Evolutionary conservation across 2,329 filamentous ascomycete genomes (phyloP), one percentile per base, ranked within the genome.

Genomic region (Pseudocercospora fuligena): DNA sequence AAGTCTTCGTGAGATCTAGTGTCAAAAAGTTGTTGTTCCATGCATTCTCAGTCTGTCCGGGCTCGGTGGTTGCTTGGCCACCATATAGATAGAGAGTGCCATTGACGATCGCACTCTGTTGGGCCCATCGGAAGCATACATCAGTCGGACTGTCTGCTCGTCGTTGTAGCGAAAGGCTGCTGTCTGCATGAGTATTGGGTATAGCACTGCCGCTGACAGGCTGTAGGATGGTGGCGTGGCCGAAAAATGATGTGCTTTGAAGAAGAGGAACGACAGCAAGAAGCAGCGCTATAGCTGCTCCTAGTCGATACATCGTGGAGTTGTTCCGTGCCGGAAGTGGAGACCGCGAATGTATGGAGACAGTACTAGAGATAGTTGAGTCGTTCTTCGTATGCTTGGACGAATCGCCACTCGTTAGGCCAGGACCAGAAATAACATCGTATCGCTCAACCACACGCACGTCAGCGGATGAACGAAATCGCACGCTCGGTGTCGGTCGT

Each of bases 21-120:
- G 85, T 85, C 27, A 93, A 79, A 72, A 94, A 90, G 76, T 93
- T 83, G 73, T 92, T 92, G 72, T 90, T 92, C 91, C 91, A 93
- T 1, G 87, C 90, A 73, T 92, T 81, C 5, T 81, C 78, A 1
- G 80, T 84, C 73, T 93, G 90, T 40, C 84, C 83, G 14, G 83
- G 77, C 16, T 83, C 77, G 1, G 82, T 86, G 59, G 84, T 90
- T 14, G 87, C 85, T 70, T 90, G 85, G 27, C 91, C 92, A 40
- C 91, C 91, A 71, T 92, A 94, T 63, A 92, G 85, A 75, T 92
- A 94, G 2, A 93, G 75, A 0, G 90, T 93, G 14, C 90, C 91
- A 70, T 93, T 93, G 16, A 94, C 83, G 40, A 91, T 76, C 3
- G 91, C 88, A 67, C 83, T 85, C 78, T 91, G 89, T 61, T 89